Evolutionary conservation across 768 basidiomycete genomes (phyloP).

Genomic region (Termitomyces eurrhizus): DNA sequence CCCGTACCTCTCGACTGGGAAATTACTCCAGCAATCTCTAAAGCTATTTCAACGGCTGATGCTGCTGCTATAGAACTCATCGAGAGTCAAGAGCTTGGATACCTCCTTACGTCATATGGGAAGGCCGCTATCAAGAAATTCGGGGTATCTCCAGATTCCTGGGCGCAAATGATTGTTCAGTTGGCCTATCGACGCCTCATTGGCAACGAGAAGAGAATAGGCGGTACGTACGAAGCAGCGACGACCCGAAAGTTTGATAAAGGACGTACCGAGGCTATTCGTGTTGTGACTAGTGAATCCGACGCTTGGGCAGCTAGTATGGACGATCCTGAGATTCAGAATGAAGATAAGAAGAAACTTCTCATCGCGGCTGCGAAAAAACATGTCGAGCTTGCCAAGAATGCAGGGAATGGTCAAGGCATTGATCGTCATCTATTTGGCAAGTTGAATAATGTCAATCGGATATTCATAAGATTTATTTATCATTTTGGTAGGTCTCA

Average conservation of each 20-base stretch:
- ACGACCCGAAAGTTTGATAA: slow-evolving; percentile 86
- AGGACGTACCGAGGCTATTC: slow-evolving; percentile 92
- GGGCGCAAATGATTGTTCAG: slow-evolving; percentile 92
- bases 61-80: slow-evolving; percentile 53
- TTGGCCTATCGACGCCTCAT: slow-evolving; percentile 79
- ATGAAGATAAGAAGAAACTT: slow-evolving; percentile 43
- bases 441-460: slow-evolving; percentile 24
- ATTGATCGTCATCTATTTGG: slow-evolving; percentile 89
- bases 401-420: slow-evolving; percentile 65
- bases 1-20: slow-evolving; percentile 64
- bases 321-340: slow-evolving; percentile 44
- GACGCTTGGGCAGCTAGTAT: slow-evolving; percentile 77
- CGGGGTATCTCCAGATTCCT: slow-evolving; percentile 89
- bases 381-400: slow-evolving; percentile 64
- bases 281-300: slow-evolving; percentile 73
- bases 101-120: slow-evolving; percentile 71
- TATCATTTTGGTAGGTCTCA: slow-evolving; percentile 50
- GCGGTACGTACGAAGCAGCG: slow-evolving; percentile 92
- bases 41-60: slow-evolving; percentile 57
- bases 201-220: slow-evolving; percentile 47
- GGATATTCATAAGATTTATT: background rate
- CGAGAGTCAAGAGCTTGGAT: slow-evolving; percentile 58
- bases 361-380: slow-evolving; percentile 59
- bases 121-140: slow-evolving; percentile 84
- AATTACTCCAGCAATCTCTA: slow-evolving; percentile 39